These are phyloP conservation scores for Terfezia claveryi DNA, from an alignment of 495 filamentous ascomycete genomes.

Conservation along the genomic window DNA sequence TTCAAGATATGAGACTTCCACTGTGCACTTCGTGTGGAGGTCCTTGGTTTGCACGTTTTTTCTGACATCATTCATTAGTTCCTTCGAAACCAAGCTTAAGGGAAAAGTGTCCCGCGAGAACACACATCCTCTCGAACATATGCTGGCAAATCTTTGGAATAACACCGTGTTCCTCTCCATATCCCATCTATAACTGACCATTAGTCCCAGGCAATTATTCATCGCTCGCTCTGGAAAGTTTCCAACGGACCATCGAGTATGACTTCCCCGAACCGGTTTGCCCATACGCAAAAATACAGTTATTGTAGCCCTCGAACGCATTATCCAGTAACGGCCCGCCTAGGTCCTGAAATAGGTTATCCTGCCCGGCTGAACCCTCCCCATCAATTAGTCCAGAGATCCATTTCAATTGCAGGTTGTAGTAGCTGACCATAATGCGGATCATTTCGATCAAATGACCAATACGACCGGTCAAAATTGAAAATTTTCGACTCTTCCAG, in stretches of 20 bases:
- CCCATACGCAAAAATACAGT: conserved; percentile 98
- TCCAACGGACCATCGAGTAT: conserved; percentile 56
- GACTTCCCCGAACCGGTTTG: conserved; percentile 98
- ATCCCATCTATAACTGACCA: conserved; percentile 45
- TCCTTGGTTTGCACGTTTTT: conserved; percentile 45
- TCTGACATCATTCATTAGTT: conserved; percentile 2
- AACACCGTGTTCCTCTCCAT: conserved; percentile 86
- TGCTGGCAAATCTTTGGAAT: conserved; percentile 96
- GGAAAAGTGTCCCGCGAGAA: not conserved
- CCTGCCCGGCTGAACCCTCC: conserved; percentile 40
- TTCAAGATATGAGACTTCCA: conserved; percentile 96
- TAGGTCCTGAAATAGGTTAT: conserved; percentile 68
- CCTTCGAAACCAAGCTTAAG: not conserved
- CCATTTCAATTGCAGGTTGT: not conserved
- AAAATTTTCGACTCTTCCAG: conserved; percentile 65
- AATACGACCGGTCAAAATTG: conserved; percentile 92
- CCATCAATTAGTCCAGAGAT: not conserved
- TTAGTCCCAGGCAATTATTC: conserved; percentile 3
- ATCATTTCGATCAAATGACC: conserved; percentile 77
- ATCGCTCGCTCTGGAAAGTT: not conserved
- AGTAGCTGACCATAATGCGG: conserved; percentile 38
- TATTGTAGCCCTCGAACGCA: conserved; percentile 97
- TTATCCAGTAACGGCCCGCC: conserved; percentile 87
- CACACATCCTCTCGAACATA: conserved; percentile 73
- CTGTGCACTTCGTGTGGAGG: conserved; percentile 61